Evolutionary conservation across 306 rosid species (phyloP).

Genomic region (Purshia tridentata): DNA sequence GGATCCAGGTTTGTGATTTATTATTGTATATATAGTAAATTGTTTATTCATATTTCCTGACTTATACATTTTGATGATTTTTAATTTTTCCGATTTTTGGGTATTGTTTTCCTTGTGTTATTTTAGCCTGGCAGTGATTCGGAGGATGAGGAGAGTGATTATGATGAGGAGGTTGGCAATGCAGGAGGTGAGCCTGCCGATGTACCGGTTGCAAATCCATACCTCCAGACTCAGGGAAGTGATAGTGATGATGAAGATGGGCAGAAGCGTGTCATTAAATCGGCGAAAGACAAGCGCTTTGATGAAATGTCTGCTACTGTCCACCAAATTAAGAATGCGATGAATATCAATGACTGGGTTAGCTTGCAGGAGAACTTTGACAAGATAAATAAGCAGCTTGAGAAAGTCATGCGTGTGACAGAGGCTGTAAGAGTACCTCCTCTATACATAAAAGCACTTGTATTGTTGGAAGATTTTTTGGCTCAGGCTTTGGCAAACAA

Average conservation of each 20-base stretch:
- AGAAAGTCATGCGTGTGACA: constrained; percentile 89
- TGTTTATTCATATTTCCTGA: background rate
- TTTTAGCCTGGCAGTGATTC: constrained; percentile 72
- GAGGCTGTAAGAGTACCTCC: constrained; percentile 81
- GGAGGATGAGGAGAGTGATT: constrained; percentile 71
- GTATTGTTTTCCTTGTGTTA: constrained; percentile 3
- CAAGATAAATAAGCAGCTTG: constrained; percentile 88
- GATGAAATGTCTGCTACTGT: constrained; percentile 84
- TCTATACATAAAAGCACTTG: constrained; percentile 86
- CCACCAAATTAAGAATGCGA: constrained; percentile 95
- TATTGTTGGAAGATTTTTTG: constrained; percentile 82
- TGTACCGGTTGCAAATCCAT: constrained; percentile 34
- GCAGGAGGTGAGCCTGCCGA: constrained; percentile 36
- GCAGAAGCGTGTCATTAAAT: constrained; percentile 68
- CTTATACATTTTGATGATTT: background rate
- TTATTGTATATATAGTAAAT: background rate
- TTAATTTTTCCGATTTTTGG: background rate
- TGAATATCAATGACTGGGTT: constrained; percentile 97
- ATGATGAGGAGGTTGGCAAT: constrained; percentile 47
- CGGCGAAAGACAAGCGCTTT: constrained; percentile 85
- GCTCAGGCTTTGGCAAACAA: constrained; percentile 86
- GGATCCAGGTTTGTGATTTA: constrained; percentile 48
- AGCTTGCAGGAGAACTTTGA: constrained; percentile 94
- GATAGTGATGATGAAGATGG: constrained; percentile 76
- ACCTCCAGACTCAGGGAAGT: constrained; percentile 40